Evolutionary conservation across 768 basidiomycete genomes (phyloP), one percentile per base, ranked within the genome.

Genomic region (Mycena vulgaris): DNA sequence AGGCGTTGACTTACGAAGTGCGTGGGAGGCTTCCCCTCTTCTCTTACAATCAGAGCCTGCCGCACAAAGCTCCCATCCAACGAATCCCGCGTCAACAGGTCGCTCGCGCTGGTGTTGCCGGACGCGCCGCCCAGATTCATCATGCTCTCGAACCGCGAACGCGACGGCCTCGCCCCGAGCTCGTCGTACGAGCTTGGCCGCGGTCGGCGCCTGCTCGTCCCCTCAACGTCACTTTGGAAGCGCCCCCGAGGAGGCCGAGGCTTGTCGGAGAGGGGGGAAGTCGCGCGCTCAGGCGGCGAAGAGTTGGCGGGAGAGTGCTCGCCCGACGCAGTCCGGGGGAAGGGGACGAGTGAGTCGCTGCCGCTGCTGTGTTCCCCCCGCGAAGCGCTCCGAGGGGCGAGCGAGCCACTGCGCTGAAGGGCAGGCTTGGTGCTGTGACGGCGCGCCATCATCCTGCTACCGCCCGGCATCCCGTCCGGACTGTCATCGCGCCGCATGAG

Each of bases 11-110:
- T 88, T 78, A 96, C 95, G 79, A 93, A 96, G 78, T 91, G 92
- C 60, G 92, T 89, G 9, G 93, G 86, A 21, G 90, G 83, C 83
- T 92, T 93, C 58, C 95, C 95, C 71, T 93, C 90, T 83, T 96
- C 95, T 77, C 88, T 85, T 55, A 97, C 87, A 49, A 95, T 86
- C 40, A 97, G 83, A 47, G 91, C 89, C 82, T 90, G 90, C 39
- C 93, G 84, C 30, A 89, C 84, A 3, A 86, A 85, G 75, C 86
- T 89, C 25, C 91, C 92, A 73, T 93, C 92, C 79, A 89, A 82
- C 33, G 89, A 89, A 77, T 90, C 88, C 52, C 91, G 85, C 67
- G 83, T 78, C 75, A 89, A 80, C 69, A 93, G 78, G 79, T 94
- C 93, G 79, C 92, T 94, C 58, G 89, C 87, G 78, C 86, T 90